Base-by-base conservation (phyloP, 345 rosid species). In the Salix arbutifolia region DNA sequence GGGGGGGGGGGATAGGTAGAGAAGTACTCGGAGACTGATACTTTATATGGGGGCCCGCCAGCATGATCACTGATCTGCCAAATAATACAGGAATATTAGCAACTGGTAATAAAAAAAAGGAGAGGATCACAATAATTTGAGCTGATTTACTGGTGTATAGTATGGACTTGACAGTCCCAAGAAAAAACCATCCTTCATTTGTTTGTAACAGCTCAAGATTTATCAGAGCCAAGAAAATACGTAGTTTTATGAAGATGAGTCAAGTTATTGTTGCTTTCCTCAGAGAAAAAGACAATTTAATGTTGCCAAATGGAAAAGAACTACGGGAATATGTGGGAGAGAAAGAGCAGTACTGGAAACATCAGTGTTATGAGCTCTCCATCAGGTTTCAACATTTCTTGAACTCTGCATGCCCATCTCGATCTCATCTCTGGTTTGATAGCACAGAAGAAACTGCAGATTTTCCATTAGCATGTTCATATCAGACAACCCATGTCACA, bases 11-110 rank as follows among this genome's bases (percentile, higher is more conserved):
- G n/a, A 4, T 1, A 73, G 65, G 50, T 14, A 62, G 73, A 74
- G 71, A 73, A 80, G 81, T 90, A 91, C 98, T 88, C 89, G 3
- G 93, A 85, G 66, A 92, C 83, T 21, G 91, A 90, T 38, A 94
- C 96, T 90, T 88, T 94, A 85, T 86, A 92, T 1, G 98, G 98
- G 14, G 97, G 97, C 78, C 98, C 98, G 66, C 94, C 94, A 1
- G 77, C 82, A 53, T 92, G 96, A 73, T 94, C 96, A 0, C 86
- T 85, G 61, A 92, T 86, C 96, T 94, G 91, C 77, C 73, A 74
- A 46, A 62, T 80, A 53, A 11, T 42, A 40, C 19, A 58, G 4
- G 52, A 25, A 58, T 38, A 30, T 56, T 58, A 76, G 50, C 26
- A 8, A 17, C 33, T 44, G 14, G 46, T 42, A 2, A 42, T 42